Evolutionary conservation across 441 rosid genomes (phyloP).

Genomic region (Erodium trifolium): DNA sequence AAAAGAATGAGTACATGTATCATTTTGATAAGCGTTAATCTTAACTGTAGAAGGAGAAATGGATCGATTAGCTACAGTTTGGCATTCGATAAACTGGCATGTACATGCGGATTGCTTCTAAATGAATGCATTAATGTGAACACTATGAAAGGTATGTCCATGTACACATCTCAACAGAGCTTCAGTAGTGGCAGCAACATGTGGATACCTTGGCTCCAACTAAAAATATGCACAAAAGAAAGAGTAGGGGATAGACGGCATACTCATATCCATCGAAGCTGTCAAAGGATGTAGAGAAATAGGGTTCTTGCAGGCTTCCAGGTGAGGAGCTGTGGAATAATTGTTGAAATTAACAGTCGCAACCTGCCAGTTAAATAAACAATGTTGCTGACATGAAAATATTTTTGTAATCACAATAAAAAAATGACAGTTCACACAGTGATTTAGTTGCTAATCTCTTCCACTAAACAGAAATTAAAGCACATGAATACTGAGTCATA

Average conservation of each 20-base stretch:
- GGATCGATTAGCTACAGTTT: conserved; percentile 5
- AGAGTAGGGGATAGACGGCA: neutral
- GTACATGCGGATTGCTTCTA: conserved; percentile 24
- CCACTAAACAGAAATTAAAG: neutral
- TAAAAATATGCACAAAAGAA: conserved; percentile 11
- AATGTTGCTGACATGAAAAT: neutral
- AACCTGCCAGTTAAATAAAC: conserved; percentile 21
- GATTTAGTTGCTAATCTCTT: neutral
- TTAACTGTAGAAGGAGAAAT: conserved; percentile 7
- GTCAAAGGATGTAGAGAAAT: neutral
- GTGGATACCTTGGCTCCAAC: conserved; percentile 3
- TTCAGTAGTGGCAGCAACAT: neutral
- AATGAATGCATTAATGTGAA: conserved; percentile 13
- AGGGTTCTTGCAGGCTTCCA: conserved; percentile 8
- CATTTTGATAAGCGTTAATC: neutral
- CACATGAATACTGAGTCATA: neutral
- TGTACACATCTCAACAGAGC: conserved; percentile 22
- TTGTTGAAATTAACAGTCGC: conserved; percentile 1
- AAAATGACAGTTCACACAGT: neutral
- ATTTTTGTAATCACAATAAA: no score
- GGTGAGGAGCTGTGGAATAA: conserved; percentile 13
- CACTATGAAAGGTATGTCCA: conserved; percentile 22
- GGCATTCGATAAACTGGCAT: neutral
- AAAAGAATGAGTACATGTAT: neutral
- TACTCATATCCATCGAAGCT: conserved; percentile 5